Percentiles rank a stretch among this genome's conserved stretches.
Conservation (phyloP, 768 basidiomycete genomes). For the Brasilioporus rufonigricans region DNA sequence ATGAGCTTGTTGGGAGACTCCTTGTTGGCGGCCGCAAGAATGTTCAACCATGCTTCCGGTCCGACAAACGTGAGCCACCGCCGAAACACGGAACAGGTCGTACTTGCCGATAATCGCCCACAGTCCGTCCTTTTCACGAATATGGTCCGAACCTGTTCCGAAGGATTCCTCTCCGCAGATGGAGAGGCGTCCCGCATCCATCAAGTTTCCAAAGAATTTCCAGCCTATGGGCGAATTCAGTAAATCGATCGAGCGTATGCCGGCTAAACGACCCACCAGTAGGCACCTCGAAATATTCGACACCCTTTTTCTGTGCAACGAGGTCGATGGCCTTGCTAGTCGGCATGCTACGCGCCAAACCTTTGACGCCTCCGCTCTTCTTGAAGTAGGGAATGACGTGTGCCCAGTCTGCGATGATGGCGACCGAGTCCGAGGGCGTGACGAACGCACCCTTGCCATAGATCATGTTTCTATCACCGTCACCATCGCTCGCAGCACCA, state of each 20-base stretch:
- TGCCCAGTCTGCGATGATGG: conserved; percentile 98
- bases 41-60: conserved; percentile 88
- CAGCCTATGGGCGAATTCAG: conserved; percentile 56
- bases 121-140: conserved; percentile 98
- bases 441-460: conserved; percentile 98
- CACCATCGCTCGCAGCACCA: conserved; percentile 96
- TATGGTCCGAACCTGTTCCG: conserved; percentile 99
- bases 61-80: neutral
- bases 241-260: neutral
- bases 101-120: conserved; percentile 92
- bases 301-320: conserved; percentile 89
- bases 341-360: conserved; percentile 95
- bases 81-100: conserved; percentile 2
- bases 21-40: conserved; percentile 86
- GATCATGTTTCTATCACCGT: conserved; percentile 99
- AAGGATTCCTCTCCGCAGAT: conserved; percentile 99
- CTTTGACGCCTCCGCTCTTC: conserved; percentile 83
- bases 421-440: conserved; percentile 96
- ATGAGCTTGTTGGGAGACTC: conserved; percentile 70
- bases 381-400: conserved; percentile 91
- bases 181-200: conserved; percentile 97
- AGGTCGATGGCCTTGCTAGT: conserved; percentile 96
- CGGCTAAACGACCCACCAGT: conserved; percentile 57
- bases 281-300: conserved; percentile 94
- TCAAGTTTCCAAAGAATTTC: conserved; percentile 99